Evolutionary conservation across 495 filamentous ascomycete species (phyloP).

Genomic region (Eremomyces bilateralis): DNA sequence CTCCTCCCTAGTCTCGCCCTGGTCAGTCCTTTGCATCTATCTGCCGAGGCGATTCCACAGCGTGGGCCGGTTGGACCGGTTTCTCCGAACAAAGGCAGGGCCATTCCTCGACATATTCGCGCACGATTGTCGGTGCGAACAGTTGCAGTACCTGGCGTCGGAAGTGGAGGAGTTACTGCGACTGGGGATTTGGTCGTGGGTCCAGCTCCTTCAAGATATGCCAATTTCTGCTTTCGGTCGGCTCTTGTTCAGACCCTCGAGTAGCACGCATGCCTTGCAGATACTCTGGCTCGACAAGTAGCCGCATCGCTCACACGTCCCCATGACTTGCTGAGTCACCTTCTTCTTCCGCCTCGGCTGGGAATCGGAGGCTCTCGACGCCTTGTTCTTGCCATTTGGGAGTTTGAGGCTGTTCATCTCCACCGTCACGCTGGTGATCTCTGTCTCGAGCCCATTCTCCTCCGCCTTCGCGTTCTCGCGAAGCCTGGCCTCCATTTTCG

Average conservation of each 20-base stretch:
- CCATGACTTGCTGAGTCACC: conserved; percentile 39
- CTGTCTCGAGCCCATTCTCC: conserved; percentile 38
- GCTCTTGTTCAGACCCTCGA: conserved; percentile 85
- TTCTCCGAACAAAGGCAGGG: too few relatives aligned
- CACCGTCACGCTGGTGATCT: conserved; percentile 28
- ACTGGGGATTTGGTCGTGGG: too few relatives aligned
- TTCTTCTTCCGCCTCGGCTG: conserved; percentile 5
- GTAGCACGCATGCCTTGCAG: conserved; percentile 80
- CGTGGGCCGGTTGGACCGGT: too few relatives aligned
- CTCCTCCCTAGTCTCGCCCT: too few relatives aligned
- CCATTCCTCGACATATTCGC: too few relatives aligned
- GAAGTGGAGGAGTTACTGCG: too few relatives aligned
- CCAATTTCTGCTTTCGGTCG: conserved; percentile 31
- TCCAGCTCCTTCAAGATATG: too few relatives aligned
- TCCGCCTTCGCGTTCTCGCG: conserved; percentile 39
- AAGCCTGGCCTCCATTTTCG: conserved; percentile 68
- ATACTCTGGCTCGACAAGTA: conserved; percentile 91
- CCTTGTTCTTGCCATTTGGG: conserved; percentile 2
- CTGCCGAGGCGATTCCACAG: too few relatives aligned
- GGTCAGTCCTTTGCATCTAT: too few relatives aligned
- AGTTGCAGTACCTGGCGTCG: too few relatives aligned
- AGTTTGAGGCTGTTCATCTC: too few relatives aligned
- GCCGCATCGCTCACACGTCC: conserved; percentile 69
- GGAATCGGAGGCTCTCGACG: not conserved
- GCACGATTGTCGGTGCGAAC: too few relatives aligned